These are phyloP conservation scores for Pestalotiopsis sp. DNA, from an alignment of 2,329 filamentous ascomycete species.

Conservation along the genomic window DNA sequence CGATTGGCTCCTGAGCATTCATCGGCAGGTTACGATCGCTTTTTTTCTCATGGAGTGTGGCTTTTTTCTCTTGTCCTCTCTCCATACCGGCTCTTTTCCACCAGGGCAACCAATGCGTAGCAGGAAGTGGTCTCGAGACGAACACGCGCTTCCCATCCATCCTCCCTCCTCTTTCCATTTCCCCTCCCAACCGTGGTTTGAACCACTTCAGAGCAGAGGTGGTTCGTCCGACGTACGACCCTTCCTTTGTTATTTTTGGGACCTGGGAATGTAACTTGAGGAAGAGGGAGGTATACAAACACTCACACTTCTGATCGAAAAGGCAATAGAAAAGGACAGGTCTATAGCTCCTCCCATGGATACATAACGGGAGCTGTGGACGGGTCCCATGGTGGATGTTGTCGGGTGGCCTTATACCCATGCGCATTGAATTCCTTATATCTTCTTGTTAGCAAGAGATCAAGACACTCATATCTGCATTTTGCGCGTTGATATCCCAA, in stretches of 20 bases:
- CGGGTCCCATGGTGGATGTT: no score
- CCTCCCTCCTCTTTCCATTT: not conserved
- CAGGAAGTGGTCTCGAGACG: not conserved
- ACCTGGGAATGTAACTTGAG: not conserved
- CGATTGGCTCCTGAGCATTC: not conserved
- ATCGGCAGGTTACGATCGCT: not conserved
- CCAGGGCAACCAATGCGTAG: not conserved
- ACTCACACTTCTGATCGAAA: not conserved
- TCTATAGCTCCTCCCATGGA: no score
- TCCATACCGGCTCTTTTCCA: not conserved
- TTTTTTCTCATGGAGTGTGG: no score
- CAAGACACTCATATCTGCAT: no score
- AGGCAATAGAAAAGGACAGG: no score
- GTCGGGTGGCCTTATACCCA: no score
- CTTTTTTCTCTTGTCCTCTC: no score
- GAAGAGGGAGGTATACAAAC: not conserved
- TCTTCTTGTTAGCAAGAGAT: no score
- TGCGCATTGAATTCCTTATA: no score
- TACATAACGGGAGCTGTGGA: no score
- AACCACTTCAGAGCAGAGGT: not conserved
- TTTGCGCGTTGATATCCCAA: no score
- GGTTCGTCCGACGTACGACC: not conserved
- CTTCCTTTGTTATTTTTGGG: not conserved
- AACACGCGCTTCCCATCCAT: not conserved
- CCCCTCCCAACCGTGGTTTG: not conserved